Evolutionary conservation across 1,139 yeast species (phyloP), one percentile per base, ranked within the genome.

Genomic region (Groenewaldozyma auringiensis): DNA sequence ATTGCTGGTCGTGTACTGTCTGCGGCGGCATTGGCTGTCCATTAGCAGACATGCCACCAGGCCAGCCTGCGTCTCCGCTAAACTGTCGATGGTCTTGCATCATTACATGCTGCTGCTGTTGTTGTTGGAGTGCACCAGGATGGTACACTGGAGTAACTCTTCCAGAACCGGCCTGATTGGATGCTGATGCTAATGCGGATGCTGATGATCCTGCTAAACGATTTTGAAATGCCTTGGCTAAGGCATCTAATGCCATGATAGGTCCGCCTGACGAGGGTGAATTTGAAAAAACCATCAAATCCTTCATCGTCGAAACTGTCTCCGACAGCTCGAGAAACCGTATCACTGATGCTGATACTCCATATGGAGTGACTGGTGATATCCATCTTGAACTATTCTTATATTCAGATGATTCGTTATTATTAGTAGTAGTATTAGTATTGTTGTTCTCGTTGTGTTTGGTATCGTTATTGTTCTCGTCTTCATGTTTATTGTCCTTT

Each of bases 251-350:
- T 14, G 38, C 38, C 38, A 35, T 35, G 4, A 35, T 16, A 9
- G 38, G 38, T 4, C 38, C 38, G 20, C 18, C 20, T n/a, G 36
- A 17, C 8, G 36, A 33, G 17, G 36, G 18, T 14, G 22, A 17
- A 14, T 16, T 20, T 6, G 38, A 35, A n/a, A 17, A 35, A 17
- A 20, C 21, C 21, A 35, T 35, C 4, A 35, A 11, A 11, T 35
- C 38, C 13, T 18, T 14, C 38, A 35, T 35, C n/a, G 16, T 11
- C 9, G 38, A 16, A 4, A 35, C n/a, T 9, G 38, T 35, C 20
- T 35, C 38, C 8, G 38, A 16, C 20, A 35, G 6, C n/a, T 35
- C 38, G 4, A 35, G n/a, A 20, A 35, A 35, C 25, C 22, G 38
- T 4, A 35, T 16, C 4, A 18, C 38, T 6, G 21, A 18, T 14